Base-by-base conservation (phyloP, 148 eudicot species). In the Dianthus caryophyllus region DNA sequence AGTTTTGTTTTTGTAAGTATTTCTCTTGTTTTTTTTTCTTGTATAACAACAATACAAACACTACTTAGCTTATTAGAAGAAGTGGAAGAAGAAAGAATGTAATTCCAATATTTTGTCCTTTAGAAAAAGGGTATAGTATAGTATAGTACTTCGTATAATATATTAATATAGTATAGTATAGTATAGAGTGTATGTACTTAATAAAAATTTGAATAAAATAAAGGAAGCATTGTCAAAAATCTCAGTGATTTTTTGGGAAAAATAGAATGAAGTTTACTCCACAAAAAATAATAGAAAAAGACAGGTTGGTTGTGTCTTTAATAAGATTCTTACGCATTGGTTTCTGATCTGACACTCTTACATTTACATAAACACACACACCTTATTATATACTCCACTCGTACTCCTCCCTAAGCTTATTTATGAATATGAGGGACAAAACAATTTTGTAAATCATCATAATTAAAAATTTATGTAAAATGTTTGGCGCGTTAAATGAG, bases 51-150 rank as follows among this genome's bases (percentile, higher is more conserved):
- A 52, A 27, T n/a, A n/a, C n/a, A n/a, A n/a, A n/a, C n/a, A n/a
- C n/a, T n/a, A n/a, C n/a, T n/a, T n/a, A n/a, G n/a, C n/a, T 36
- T 24, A 18, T 30, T 30, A 58, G 39, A 27, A 26, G 36, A 24
- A 46, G 39, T 22, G 54, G 30, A 30, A 59, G 26, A 11, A 18
- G 27, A 24, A 65, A 56, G 7, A 38, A 66, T 58, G 66, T 78
- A 79, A 87, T 89, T 78, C 96, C 81, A 64, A 56, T 47, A 36
- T 77, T 87, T 85, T 87, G 89, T 90, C 94, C 75, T 73, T n/a
- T n/a, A n/a, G n/a, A n/a, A n/a, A n/a, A n/a, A n/a, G n/a, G n/a
- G n/a, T n/a, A n/a, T n/a, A n/a, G n/a, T n/a, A n/a, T n/a, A n/a
- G n/a, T n/a, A n/a, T n/a, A n/a, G n/a, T n/a, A n/a, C n/a, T n/a